Percentiles rank a stretch among this genome's conserved stretches.
Conservation (phyloP, 768 basidiomycete species). For the Mycena albidolilacea region DNA sequence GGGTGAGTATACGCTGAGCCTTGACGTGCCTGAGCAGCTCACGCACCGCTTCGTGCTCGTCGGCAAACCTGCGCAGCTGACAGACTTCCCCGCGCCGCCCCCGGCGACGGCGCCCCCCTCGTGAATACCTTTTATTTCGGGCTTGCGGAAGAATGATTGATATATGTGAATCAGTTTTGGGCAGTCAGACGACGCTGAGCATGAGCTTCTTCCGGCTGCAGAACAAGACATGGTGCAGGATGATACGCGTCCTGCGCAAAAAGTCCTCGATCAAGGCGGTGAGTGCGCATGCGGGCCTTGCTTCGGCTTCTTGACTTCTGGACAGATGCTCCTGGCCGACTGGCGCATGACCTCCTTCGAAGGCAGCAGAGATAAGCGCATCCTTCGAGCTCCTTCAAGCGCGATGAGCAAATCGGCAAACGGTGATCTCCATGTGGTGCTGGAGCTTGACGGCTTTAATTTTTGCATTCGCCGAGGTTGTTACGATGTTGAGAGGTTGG, state of each 20-base stretch:
- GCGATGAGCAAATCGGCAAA: neutral
- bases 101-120: conserved; percentile 23
- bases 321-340: conserved; percentile 14
- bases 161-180: conserved; percentile 27
- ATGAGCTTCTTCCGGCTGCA: conserved; percentile 15
- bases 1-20: conserved; percentile 34
- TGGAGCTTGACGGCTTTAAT: neutral
- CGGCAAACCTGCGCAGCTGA: conserved; percentile 31
- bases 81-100: conserved; percentile 36
- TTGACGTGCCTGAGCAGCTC: conserved; percentile 38
- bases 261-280: conserved; percentile 28
- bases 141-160: conserved; percentile 35
- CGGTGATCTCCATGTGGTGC: conserved; percentile 13
- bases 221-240: neutral
- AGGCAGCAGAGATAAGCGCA: neutral
- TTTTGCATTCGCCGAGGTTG: neutral
- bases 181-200: conserved; percentile 33
- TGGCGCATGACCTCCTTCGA: conserved; percentile 9
- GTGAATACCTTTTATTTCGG: conserved; percentile 36
- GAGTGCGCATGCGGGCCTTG: conserved; percentile 14
- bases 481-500: neutral
- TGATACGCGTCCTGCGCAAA: conserved; percentile 25
- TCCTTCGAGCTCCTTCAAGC: neutral
- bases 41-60: conserved; percentile 37
- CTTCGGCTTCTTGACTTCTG: conserved; percentile 30